These are phyloP conservation scores for Exophiala lecanii-corni DNA, from an alignment of 2,329 filamentous ascomycete genomes.

Conservation along the genomic window DNA sequence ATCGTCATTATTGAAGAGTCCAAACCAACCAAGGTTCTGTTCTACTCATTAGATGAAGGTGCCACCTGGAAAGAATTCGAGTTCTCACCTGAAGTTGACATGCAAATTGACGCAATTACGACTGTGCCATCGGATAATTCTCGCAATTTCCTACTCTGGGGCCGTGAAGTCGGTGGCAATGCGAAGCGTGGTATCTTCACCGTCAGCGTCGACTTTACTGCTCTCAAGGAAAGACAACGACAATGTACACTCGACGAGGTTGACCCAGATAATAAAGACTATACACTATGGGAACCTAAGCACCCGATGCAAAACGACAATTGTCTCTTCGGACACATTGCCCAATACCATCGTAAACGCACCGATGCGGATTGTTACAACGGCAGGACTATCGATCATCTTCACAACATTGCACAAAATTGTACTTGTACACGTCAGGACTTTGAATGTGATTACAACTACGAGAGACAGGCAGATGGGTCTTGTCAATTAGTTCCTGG, in stretches of 20 bases:
- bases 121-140: constrained; percentile 86
- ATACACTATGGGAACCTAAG: constrained; percentile 79
- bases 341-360: constrained; percentile 88
- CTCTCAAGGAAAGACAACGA: constrained; percentile 60
- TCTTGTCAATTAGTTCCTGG: constrained; percentile 74
- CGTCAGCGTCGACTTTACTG: constrained; percentile 84
- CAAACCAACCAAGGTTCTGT: constrained; percentile 61
- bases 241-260: constrained; percentile 66
- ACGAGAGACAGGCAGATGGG: constrained; percentile 69
- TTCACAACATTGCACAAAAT: constrained; percentile 64
- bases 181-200: constrained; percentile 56
- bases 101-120: constrained; percentile 73
- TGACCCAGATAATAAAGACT: constrained; percentile 59
- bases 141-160: constrained; percentile 90
- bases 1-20: constrained; percentile 78
- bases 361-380: constrained; percentile 76
- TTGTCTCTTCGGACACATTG: constrained; percentile 88
- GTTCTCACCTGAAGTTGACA: constrained; percentile 64
- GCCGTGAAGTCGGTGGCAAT: constrained; percentile 47
- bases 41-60: constrained; percentile 79
- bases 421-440: constrained; percentile 81
- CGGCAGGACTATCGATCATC: constrained; percentile 50
- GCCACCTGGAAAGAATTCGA: constrained; percentile 69
- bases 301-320: constrained; percentile 74
- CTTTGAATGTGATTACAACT: constrained; percentile 98